phyloP scores from a whole-genome alignment of 1,284 basidiomycete species.

The Papiliotrema flavescens region DNA sequence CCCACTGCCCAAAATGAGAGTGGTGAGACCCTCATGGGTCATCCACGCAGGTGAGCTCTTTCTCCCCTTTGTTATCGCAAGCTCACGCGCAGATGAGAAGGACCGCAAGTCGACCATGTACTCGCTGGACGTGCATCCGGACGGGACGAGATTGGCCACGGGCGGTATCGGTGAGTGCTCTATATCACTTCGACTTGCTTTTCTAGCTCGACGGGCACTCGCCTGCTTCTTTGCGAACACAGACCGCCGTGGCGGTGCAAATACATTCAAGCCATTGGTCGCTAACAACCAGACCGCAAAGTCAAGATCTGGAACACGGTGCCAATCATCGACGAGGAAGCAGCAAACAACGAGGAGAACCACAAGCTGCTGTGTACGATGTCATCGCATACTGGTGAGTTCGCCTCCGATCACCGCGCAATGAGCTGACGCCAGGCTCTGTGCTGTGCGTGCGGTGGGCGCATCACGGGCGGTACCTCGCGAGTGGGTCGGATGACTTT shows the following conservation, averaged over 20 bases:
- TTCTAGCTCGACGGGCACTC: too few species aligned
- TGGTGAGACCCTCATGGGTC: slow-evolving; percentile 50
- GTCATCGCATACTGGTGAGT: slow-evolving; percentile 76
- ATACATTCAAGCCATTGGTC: too few species aligned
- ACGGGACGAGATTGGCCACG: slow-evolving; percentile 91
- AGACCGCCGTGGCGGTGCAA: background rate
- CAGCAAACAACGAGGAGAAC: slow-evolving; percentile 69
- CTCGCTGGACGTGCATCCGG: slow-evolving; percentile 89
- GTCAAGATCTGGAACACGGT: slow-evolving; percentile 96
- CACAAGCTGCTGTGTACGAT: slow-evolving; percentile 88
- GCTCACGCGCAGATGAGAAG: slow-evolving; percentile 39
- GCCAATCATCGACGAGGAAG: slow-evolving; percentile 73
- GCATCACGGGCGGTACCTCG: slow-evolving; percentile 86
- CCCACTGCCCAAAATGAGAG: slow-evolving; percentile 31
- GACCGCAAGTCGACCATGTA: slow-evolving; percentile 82
- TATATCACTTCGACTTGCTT: too few species aligned
- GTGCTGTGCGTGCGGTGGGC: slow-evolving; percentile 96
- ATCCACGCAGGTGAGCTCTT: slow-evolving; percentile 32
- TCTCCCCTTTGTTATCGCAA: background rate
- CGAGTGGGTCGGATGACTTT: slow-evolving; percentile 93
- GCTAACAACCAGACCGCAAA: slow-evolving; percentile 69
- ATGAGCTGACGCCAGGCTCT: slow-evolving; percentile 55
- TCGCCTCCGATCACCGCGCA: background rate
- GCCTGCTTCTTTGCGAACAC: too few species aligned
- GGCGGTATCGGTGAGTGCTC: slow-evolving; percentile 67